phyloP scores from a whole-genome alignment of 352 stramenopile species.

The Phytophthora fragariaefolia region DNA sequence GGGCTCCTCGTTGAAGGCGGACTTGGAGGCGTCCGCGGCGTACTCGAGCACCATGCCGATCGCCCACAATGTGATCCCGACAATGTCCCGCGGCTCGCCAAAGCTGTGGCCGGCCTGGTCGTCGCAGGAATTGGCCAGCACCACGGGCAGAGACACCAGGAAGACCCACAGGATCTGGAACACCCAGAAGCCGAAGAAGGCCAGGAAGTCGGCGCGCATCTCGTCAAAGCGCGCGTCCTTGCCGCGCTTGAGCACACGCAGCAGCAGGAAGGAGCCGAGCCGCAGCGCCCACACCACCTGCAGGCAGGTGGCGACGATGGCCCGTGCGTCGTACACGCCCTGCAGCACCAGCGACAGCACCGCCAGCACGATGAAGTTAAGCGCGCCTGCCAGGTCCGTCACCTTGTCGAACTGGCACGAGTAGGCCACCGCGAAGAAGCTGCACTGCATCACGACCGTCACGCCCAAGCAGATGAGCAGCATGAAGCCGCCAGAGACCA shows the following conservation, averaged over 20 bases:
- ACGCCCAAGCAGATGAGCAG: conserved; percentile 56
- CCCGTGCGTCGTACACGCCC: conserved; percentile 50
- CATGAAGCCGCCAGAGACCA: conserved; percentile 41
- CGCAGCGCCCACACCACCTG: conserved; percentile 65
- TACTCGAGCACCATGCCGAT: conserved; percentile 65
- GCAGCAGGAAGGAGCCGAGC: conserved; percentile 69
- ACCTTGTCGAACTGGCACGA: conserved; percentile 72
- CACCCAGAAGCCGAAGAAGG: conserved; percentile 82
- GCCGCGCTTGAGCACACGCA: conserved; percentile 69
- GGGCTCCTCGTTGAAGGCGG: conserved; percentile 55
- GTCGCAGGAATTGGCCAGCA: conserved; percentile 64
- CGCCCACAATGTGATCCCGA: conserved; percentile 57
- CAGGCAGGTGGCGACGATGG: conserved; percentile 54
- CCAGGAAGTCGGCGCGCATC: conserved; percentile 63
- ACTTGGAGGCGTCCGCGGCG: conserved; percentile 68
- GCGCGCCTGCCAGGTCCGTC: conserved; percentile 63
- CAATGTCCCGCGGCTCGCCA: conserved; percentile 43
- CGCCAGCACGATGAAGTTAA: conserved; percentile 69
- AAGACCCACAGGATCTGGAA: conserved; percentile 89
- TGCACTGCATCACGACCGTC: conserved; percentile 62
- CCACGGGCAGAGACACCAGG: conserved; percentile 69
- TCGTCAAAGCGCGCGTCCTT: conserved; percentile 83
- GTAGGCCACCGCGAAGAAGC: conserved; percentile 68
- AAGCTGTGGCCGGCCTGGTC: conserved; percentile 36
- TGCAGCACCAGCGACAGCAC: conserved; percentile 58